Conservation (phyloP, 2,329 filamentous ascomycete genomes). For the Xylaria digitata region DNA sequence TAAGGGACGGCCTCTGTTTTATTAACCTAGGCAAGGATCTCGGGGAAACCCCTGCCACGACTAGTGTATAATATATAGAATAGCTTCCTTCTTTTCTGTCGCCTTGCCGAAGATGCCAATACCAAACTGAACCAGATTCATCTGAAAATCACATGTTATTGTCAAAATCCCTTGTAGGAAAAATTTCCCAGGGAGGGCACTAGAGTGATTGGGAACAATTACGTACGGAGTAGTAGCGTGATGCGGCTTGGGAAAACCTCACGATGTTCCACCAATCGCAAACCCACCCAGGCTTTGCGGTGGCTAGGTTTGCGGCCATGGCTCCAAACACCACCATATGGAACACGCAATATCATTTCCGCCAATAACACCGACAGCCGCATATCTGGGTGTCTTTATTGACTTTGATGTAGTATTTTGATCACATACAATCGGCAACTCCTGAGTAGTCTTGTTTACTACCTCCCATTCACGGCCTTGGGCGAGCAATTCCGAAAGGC, state of each 20-base stretch:
- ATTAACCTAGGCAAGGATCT: constrained; percentile 54
- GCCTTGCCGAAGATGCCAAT: neutral
- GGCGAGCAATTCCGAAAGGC: neutral
- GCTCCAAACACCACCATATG: constrained; percentile 7
- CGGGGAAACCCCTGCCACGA: neutral
- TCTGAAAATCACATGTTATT: neutral
- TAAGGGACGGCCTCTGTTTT: constrained; percentile 59
- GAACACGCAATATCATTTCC: constrained; percentile 26
- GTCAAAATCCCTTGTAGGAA: neutral
- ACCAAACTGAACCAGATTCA: neutral
- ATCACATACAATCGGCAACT: constrained; percentile 9
- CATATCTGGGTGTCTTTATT: neutral
- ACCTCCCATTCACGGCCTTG: constrained; percentile 16
- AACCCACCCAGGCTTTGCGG: neutral
- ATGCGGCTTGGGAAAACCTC: constrained; percentile 11
- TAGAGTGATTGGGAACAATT: neutral
- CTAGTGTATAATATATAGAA: neutral
- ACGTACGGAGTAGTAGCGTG: constrained; percentile 1
- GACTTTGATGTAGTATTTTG: constrained; percentile 7
- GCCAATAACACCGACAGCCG: constrained; percentile 16
- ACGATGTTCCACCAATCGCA: constrained; percentile 32
- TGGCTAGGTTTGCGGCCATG: constrained; percentile 1
- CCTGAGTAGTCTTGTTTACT: neutral
- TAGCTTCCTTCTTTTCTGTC: neutral
- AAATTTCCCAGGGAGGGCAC: neutral